Conservation (phyloP, 2,329 filamentous ascomycete genomes). For the Pseudogymnoascus sp. region DNA sequence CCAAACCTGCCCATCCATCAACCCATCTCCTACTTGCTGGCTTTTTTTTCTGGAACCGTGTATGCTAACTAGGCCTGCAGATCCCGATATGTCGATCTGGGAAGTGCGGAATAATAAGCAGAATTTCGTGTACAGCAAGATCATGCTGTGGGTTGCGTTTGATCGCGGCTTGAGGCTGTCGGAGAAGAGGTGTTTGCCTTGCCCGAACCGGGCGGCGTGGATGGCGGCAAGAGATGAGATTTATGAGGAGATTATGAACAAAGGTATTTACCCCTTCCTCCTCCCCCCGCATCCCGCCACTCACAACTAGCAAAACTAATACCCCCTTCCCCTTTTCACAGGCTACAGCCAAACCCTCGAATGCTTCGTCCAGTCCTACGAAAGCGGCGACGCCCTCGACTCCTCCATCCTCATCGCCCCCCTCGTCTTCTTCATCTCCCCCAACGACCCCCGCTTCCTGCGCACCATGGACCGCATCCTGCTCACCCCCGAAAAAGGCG, state of each 20-base stretch:
- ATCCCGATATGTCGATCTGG: constrained; percentile 77
- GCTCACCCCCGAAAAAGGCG: constrained; percentile 63
- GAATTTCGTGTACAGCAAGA: constrained; percentile 72
- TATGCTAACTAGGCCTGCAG: constrained; percentile 24
- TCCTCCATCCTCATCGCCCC: constrained; percentile 69
- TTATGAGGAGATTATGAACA: constrained; percentile 72
- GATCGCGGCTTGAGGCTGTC: constrained; percentile 66
- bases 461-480: constrained; percentile 66
- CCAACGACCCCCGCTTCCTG: constrained; percentile 68
- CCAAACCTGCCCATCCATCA: background rate
- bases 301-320: background rate
- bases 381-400: constrained; percentile 61
- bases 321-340: constrained; percentile 14
- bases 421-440: constrained; percentile 70
- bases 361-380: constrained; percentile 69
- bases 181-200: constrained; percentile 69
- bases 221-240: constrained; percentile 56
- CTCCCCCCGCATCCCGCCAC: too few relatives aligned
- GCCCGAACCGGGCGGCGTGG: constrained; percentile 62
- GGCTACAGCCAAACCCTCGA: constrained; percentile 64
- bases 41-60: background rate
- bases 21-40: background rate
- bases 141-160: constrained; percentile 77
- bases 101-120: constrained; percentile 69
- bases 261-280: constrained; percentile 33